These are phyloP conservation scores for Moricandia moricandioides DNA, from an alignment of 345 rosid species.

Conservation along the genomic window DNA sequence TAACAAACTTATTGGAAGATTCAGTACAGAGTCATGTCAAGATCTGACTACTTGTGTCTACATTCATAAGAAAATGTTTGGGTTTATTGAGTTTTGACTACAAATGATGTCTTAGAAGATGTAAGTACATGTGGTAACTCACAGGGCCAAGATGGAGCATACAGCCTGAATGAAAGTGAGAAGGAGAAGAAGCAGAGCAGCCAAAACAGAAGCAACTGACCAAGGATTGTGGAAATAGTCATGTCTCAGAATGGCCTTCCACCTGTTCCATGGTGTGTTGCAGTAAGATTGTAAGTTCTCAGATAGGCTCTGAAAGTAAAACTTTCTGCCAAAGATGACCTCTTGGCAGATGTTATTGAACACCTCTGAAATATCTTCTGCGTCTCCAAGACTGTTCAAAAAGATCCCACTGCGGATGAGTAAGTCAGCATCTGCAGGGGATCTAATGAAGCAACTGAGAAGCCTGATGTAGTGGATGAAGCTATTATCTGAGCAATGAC, in stretches of 20 bases:
- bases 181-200: slow-evolving; percentile 31
- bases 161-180: slow-evolving; percentile 26
- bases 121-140: background rate
- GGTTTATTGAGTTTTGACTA: background rate
- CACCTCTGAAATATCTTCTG: slow-evolving; percentile 30
- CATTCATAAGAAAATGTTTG: background rate
- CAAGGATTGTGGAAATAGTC: slow-evolving; percentile 16
- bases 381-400: slow-evolving; percentile 16
- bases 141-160: slow-evolving; percentile 9
- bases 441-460: slow-evolving; percentile 22
- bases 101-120: background rate
- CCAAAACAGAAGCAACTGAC: slow-evolving; percentile 28
- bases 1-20: slow-evolving; percentile 3
- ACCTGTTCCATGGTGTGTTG: background rate
- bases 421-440: slow-evolving; percentile 24
- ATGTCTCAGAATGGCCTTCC: background rate
- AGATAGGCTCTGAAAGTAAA: background rate
- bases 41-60: background rate
- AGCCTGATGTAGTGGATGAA: slow-evolving; percentile 20
- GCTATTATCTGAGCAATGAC: slow-evolving; percentile 16
- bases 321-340: slow-evolving; percentile 1
- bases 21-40: background rate
- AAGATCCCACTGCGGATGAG: slow-evolving; percentile 26
- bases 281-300: background rate
- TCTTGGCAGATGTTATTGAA: slow-evolving; percentile 24